These are phyloP conservation scores for Purshia tridentata DNA, from an alignment of 306 rosid genomes.

Conservation along the genomic window DNA sequence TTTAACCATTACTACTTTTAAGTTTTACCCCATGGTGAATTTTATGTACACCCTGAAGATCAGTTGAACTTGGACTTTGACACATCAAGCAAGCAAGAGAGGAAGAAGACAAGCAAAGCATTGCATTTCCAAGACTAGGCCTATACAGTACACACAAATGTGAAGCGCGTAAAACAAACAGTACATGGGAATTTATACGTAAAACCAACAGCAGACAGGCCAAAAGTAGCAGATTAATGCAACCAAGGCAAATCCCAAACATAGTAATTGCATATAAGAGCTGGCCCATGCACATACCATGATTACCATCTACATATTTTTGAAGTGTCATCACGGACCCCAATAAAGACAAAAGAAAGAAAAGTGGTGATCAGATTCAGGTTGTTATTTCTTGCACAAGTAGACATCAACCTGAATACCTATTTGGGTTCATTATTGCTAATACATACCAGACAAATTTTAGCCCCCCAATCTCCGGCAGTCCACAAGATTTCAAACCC, in stretches of 20 bases:
- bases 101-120: neutral
- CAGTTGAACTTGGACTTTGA: too few relatives aligned
- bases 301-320: neutral
- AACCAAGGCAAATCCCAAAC: neutral
- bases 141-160: neutral
- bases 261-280: neutral
- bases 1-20: too few relatives aligned
- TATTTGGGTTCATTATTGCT: neutral
- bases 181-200: neutral
- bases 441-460: neutral
- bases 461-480: slow-evolving; percentile 17
- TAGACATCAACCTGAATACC: slow-evolving; percentile 24
- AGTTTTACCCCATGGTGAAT: neutral
- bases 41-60: neutral
- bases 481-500: slow-evolving; percentile 17
- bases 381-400: slow-evolving; percentile 20
- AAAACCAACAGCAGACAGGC: neutral
- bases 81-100: neutral
- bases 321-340: slow-evolving; percentile 9
- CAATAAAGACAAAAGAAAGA: slow-evolving; percentile 11
- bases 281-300: neutral
- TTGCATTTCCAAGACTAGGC: neutral
- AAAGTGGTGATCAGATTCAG: neutral
- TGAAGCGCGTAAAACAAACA: slow-evolving; percentile 1
- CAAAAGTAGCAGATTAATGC: neutral